A percentile compares a stretch with the other conserved stretches of the same genome.
Evolutionary conservation across 2,329 filamentous ascomycete species (phyloP).

Genomic region (Fusarium transvaalense): DNA sequence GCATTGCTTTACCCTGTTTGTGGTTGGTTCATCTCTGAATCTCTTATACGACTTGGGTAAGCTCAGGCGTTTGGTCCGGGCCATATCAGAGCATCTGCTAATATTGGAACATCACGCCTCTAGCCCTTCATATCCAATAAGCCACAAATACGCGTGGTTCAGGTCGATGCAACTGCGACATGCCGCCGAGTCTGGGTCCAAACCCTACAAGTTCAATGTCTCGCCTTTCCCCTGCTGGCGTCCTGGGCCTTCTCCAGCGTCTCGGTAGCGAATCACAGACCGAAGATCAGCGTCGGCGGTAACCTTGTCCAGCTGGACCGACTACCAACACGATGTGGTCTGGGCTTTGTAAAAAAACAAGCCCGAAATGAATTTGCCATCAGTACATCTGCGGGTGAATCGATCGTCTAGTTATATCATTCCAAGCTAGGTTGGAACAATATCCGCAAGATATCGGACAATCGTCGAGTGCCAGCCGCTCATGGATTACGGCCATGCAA

Average conservation of each 20-base stretch:
- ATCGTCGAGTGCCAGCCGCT: background rate
- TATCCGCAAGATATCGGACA: conserved; percentile 10
- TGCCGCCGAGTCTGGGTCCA: conserved; percentile 24
- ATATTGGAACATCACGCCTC: conserved; percentile 3
- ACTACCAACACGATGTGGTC: conserved; percentile 14
- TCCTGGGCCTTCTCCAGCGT: conserved; percentile 44
- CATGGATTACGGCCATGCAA: background rate
- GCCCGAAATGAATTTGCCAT: conserved; percentile 1
- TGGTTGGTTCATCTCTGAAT: background rate
- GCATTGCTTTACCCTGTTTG: background rate
- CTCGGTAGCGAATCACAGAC: conserved; percentile 53
- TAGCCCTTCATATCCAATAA: conserved; percentile 8
- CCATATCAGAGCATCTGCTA: conserved; percentile 1
- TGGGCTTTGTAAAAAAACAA: conserved; percentile 18
- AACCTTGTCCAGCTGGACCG: conserved; percentile 51
- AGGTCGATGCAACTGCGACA: conserved; percentile 20
- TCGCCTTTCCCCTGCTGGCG: conserved; percentile 38
- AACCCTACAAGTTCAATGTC: conserved; percentile 29
- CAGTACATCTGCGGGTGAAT: conserved; percentile 4
- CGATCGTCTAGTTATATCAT: background rate
- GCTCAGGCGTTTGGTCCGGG: background rate
- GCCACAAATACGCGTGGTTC: conserved; percentile 29
- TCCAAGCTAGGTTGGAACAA: background rate
- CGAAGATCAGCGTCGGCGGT: conserved; percentile 34
- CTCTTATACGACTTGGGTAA: conserved; percentile 2